Percentiles rank a stretch among this genome's conserved stretches.
Evolutionary conservation across 257 asterid genomes (phyloP).

Genomic region (Lavandula angustifolia): DNA sequence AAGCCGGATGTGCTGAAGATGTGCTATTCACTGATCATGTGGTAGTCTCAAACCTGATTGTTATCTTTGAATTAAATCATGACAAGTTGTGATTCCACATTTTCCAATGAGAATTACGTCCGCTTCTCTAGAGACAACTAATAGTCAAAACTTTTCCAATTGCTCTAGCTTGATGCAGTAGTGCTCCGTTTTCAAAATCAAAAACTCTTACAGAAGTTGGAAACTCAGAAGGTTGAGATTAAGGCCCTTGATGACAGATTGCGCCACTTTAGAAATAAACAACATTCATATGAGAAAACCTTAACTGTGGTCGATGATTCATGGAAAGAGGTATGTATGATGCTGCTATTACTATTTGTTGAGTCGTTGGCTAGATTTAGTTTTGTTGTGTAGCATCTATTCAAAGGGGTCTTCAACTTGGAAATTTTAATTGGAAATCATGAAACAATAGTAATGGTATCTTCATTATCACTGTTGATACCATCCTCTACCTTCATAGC

Average conservation of each 20-base stretch:
- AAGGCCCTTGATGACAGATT: conserved; percentile 56
- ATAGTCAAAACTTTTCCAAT: conserved; percentile 13
- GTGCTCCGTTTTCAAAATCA: conserved; percentile 95
- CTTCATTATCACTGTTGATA: conserved; percentile 3
- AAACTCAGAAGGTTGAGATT: conserved; percentile 81
- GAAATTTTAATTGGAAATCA: background rate
- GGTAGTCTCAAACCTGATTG: conserved; percentile 18
- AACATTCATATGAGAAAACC: conserved; percentile 55
- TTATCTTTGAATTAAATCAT: conserved; percentile 7
- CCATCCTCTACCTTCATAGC: conserved; percentile 14
- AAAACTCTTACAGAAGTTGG: conserved; percentile 86
- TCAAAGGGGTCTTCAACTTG: background rate
- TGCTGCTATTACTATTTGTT: conserved; percentile 3
- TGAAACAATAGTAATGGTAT: background rate
- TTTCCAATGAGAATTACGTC: conserved; percentile 15
- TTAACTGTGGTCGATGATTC: conserved; percentile 55
- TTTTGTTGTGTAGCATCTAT: conserved; percentile 6
- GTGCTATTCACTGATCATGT: conserved; percentile 8
- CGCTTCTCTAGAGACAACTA: conserved; percentile 21
- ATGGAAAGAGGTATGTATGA: conserved; percentile 67
- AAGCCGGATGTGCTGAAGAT: conserved; percentile 15
- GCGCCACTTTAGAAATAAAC: conserved; percentile 57
- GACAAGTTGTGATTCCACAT: conserved; percentile 21
- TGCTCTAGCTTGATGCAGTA: conserved; percentile 76
- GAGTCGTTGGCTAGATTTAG: background rate